A percentile compares a stretch with the other conserved stretches of the same genome.
These are phyloP conservation scores for Lasiosphaeriaceae sp. DNA, from an alignment of 495 filamentous ascomycete species.

Conservation along the genomic window DNA sequence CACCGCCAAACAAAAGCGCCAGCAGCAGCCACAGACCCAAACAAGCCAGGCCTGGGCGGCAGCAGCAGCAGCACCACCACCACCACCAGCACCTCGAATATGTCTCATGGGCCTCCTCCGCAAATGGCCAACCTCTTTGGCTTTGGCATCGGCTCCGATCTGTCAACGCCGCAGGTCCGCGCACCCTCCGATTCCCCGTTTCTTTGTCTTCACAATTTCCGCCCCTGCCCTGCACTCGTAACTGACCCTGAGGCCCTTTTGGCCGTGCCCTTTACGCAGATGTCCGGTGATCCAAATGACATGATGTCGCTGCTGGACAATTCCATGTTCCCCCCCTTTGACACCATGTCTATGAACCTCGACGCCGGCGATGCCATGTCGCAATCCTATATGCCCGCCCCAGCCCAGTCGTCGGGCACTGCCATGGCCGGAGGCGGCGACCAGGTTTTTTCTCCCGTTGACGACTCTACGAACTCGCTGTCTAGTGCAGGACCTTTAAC, in stretches of 20 bases:
- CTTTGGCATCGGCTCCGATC: slow-evolving; percentile 18
- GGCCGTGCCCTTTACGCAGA: slow-evolving; percentile 17
- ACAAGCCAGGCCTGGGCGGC: not conserved
- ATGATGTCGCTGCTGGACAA: slow-evolving; percentile 40
- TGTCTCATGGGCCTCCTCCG: slow-evolving; percentile 36
- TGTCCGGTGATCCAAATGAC: slow-evolving; percentile 27
- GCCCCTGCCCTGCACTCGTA: not conserved
- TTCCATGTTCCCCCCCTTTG: slow-evolving; percentile 33
- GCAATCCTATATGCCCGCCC: slow-evolving; percentile 15
- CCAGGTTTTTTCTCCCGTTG: slow-evolving; percentile 18
- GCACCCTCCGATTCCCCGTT: not conserved
- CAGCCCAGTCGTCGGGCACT: not conserved
- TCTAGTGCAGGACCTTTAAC: slow-evolving; percentile 10
- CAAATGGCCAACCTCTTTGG: slow-evolving; percentile 30
- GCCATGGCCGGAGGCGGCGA: slow-evolving; percentile 3
- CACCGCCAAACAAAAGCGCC: not conserved
- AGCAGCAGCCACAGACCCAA: too few species aligned
- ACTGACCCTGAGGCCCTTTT: slow-evolving; percentile 18
- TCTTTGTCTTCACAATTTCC: not conserved
- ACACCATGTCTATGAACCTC: slow-evolving; percentile 36
- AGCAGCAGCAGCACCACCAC: not conserved
- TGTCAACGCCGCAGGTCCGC: slow-evolving; percentile 11
- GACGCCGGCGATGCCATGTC: slow-evolving; percentile 23
- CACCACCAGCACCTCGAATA: slow-evolving; percentile 13
- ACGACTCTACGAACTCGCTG: slow-evolving; percentile 4